phyloP scores from a whole-genome alignment of 2,329 filamentous ascomycete genomes.

The Fusarium luffae region DNA sequence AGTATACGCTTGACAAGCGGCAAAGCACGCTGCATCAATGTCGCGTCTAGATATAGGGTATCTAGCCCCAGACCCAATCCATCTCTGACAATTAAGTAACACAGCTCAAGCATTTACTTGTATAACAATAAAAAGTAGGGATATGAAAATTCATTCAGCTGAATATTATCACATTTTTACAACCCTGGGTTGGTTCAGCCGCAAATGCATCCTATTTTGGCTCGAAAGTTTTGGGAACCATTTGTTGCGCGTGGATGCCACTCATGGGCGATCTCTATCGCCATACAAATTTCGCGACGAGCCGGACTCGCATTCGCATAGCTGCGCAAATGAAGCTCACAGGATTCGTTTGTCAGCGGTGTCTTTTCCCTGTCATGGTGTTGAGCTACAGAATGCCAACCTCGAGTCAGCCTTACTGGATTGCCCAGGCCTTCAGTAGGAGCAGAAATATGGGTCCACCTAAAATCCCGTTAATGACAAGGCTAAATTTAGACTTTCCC shows the following conservation, averaged over 20 bases:
- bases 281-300: too few species aligned
- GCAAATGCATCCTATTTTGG: too few species aligned
- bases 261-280: too few species aligned
- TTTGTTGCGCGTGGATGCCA: too few species aligned
- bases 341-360: neutral
- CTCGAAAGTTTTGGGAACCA: too few species aligned
- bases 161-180: too few species aligned
- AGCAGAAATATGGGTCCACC: neutral
- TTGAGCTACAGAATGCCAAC: neutral
- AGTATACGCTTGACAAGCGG: too few species aligned
- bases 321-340: accelerated
- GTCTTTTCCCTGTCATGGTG: neutral
- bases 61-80: too few species aligned
- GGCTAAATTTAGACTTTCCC: neutral
- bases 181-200: too few species aligned
- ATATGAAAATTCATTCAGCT: too few species aligned
- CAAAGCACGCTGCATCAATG: neutral
- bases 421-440: neutral
- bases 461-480: neutral
- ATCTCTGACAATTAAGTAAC: accelerated
- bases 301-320: neutral
- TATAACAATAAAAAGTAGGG: accelerated
- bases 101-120: too few species aligned
- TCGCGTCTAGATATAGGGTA: too few species aligned
- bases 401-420: neutral